phyloP scores from a whole-genome alignment of 805 yeast genomes.

The Saccharomycopsis oosterbeekiorum region DNA sequence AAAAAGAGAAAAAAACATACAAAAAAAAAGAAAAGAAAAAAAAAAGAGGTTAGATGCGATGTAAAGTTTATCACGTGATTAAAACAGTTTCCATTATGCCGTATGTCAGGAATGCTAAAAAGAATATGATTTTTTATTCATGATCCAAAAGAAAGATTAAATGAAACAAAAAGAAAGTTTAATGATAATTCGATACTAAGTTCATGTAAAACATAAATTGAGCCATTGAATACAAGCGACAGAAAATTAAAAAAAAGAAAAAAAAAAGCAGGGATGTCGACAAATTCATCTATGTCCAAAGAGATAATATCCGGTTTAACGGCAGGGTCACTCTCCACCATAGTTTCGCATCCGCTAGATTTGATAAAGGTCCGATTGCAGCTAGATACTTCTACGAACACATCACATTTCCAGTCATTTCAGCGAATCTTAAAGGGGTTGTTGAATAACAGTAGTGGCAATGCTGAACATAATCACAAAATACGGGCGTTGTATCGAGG shows the following conservation, averaged over 20 bases:
- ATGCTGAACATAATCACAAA: neutral
- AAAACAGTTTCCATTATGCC: neutral
- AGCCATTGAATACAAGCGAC: too few species aligned
- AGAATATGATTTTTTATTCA: too few species aligned
- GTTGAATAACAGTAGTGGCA: conserved; percentile 12
- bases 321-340: conserved; percentile 76
- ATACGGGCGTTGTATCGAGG: conserved; percentile 55
- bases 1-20: neutral
- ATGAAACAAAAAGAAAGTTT: too few species aligned
- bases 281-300: conserved; percentile 19
- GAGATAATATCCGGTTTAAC: conserved; percentile 64
- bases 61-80: neutral
- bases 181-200: too few species aligned
- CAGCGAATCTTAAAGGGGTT: conserved; percentile 22
- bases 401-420: conserved; percentile 19
- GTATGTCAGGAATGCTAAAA: too few species aligned
- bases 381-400: conserved; percentile 32
- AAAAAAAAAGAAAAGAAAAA: neutral
- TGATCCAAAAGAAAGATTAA: too few species aligned
- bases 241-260: too few species aligned
- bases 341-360: conserved; percentile 84
- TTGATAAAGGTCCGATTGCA: conserved; percentile 77
- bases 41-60: neutral
- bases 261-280: neutral
- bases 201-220: too few species aligned